Conservation (phyloP, 495 filamentous ascomycete species). For the Evernia prunastri region DNA sequence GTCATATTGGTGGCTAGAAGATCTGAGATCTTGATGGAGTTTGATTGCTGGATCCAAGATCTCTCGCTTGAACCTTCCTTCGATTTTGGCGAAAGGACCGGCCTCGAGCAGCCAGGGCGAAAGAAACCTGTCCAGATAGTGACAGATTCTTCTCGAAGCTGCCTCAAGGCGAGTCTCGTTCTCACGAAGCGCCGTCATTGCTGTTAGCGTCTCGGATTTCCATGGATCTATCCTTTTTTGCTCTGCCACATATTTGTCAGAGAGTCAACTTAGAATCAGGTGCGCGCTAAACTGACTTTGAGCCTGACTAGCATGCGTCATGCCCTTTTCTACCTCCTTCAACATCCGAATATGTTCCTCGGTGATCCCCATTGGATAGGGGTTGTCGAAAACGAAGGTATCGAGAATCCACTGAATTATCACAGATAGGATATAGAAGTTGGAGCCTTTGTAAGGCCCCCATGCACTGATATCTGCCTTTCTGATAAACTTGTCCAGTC, state of each 20-base stretch:
- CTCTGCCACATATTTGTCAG: neutral
- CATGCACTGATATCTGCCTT: neutral
- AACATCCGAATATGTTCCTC: neutral
- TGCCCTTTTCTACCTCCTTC: neutral
- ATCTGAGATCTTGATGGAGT: neutral
- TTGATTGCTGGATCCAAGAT: neutral
- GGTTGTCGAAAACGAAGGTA: neutral
- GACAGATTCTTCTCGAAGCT: neutral
- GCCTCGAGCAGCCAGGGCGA: neutral
- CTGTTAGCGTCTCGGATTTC: constrained; percentile 5
- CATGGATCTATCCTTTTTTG: neutral
- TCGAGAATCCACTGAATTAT: constrained; percentile 1
- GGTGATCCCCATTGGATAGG: neutral
- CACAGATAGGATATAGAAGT: constrained; percentile 8
- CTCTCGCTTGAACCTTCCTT: neutral
- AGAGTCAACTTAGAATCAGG: neutral
- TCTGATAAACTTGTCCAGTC: neutral
- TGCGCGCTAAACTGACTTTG: neutral
- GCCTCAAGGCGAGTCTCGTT: neutral
- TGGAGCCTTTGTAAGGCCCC: neutral
- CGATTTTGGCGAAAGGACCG: neutral
- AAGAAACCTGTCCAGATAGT: no score
- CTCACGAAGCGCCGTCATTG: neutral
- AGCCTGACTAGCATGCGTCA: neutral
- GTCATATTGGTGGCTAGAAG: neutral